Evolutionary conservation across 805 yeast species (phyloP), one percentile per base, ranked within the genome.

Genomic region (Yamadazyma sp.): DNA sequence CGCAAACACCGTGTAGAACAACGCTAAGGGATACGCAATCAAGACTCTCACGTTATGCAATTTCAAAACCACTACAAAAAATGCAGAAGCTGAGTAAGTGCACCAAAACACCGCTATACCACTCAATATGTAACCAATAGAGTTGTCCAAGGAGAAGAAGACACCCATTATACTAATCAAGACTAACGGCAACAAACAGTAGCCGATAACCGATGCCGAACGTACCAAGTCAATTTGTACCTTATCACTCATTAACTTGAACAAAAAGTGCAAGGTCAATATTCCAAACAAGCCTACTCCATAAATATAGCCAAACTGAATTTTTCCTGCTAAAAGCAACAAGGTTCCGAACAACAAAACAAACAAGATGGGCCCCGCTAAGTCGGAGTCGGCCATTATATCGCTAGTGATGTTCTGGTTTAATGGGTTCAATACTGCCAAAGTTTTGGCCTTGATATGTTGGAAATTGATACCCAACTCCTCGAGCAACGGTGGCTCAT

Each of bases 271-370:
- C 47, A 89, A 75, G 21, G 95, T 80, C 11, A 87, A 57, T 1
- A 95, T 84, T 12, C 99, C 99, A 50, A 91, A 80, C 28, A 93
- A 64, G 0, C 96, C 98, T 28, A 93, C 95, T 26, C 99, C 98
- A 55, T 93, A 93, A 34, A 93, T 85, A 60, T 93, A 93, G 2
- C 98, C 98, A 57, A 93, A 93, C 59, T 93, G 98, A 11, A 91
- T 85, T 59, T 91, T 93, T 4, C 99, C 98, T 1, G 95, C 82
- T 29, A 90, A 70, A 35, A 91, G 66, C 37, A 93, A 67, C 43
- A 84, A 78, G 0, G 89, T 75, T 14, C 96, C 99, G 56, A 91
- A 91, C 40, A 88, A 61, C 36, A 93, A 67, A 53, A 91, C 91
- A 60, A 91, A 93, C 27, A 93, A 65, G 21, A 93, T 71, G 1